A percentile compares a stretch with the other conserved stretches of the same genome.
Evolutionary conservation across 75 land plant genomes (phyloP).

Genomic region (Cryptomeria japonica): DNA sequence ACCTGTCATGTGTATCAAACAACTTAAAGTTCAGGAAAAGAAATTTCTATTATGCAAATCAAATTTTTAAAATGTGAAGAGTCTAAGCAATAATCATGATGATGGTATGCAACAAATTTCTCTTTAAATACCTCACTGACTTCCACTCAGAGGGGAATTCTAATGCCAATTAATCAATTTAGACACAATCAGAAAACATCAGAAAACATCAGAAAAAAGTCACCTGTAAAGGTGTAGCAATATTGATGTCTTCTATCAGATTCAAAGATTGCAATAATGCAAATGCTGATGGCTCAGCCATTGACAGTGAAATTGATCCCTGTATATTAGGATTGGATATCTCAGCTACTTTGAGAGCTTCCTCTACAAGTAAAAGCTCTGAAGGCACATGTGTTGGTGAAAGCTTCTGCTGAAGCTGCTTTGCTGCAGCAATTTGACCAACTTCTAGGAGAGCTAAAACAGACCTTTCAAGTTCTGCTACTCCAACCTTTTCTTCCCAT

Average conservation of each 20-base stretch:
- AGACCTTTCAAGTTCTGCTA: conserved; percentile 89
- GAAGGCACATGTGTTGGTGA: conserved; percentile 71
- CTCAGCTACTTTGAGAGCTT: conserved; percentile 73
- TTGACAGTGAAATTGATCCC: conserved; percentile 39
- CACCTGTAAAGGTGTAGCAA: conserved; percentile 47
- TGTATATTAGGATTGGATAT: conserved; percentile 51
- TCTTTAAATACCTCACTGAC: neutral
- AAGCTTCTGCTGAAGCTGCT: conserved; percentile 92
- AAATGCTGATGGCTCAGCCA: conserved; percentile 48
- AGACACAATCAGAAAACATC: neutral
- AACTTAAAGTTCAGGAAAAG: neutral
- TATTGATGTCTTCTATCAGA: conserved; percentile 28
- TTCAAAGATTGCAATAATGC: conserved; percentile 52
- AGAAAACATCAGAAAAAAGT: neutral
- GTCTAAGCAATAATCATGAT: neutral
- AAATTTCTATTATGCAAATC: neutral
- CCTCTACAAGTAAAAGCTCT: conserved; percentile 79
- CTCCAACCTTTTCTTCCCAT: conserved; percentile 93
- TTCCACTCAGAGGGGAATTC: neutral
- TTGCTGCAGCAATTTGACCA: conserved; percentile 93
- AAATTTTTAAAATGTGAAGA: neutral
- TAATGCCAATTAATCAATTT: neutral
- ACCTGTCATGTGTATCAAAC: conserved; percentile 41
- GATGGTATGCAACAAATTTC: neutral
- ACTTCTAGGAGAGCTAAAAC: conserved; percentile 92